These are phyloP conservation scores for Waltergamsia citrina DNA, from an alignment of 2,329 filamentous ascomycete species.

Conservation along the genomic window DNA sequence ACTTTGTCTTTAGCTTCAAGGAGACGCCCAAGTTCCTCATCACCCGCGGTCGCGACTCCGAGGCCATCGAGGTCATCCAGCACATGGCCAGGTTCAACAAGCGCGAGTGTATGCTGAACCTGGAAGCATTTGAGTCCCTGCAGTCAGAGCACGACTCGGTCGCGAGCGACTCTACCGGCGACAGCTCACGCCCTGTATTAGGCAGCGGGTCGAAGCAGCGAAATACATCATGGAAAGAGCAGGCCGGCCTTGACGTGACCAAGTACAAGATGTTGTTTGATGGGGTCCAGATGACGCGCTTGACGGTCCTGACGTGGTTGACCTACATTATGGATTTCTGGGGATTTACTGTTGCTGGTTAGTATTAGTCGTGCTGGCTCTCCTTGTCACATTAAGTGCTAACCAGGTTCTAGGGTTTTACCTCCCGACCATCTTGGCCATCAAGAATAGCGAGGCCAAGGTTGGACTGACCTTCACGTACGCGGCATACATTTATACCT, in stretches of 20 bases:
- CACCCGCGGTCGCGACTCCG: slow-evolving; percentile 29
- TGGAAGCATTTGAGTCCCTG: slow-evolving; percentile 22
- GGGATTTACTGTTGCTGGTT: slow-evolving; percentile 26
- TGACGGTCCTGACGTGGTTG: slow-evolving; percentile 24
- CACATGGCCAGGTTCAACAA: slow-evolving; percentile 31
- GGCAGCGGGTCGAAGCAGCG: slow-evolving; percentile 9
- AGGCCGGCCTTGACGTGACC: slow-evolving; percentile 8
- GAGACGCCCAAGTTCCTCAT: slow-evolving; percentile 38
- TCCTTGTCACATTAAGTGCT: too few relatives aligned
- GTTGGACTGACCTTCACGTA: slow-evolving; percentile 37
- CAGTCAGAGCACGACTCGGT: slow-evolving; percentile 12
- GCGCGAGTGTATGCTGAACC: slow-evolving; percentile 20
- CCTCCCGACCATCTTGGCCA: slow-evolving; percentile 37
- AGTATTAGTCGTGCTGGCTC: too few relatives aligned
- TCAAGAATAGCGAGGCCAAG: slow-evolving; percentile 36
- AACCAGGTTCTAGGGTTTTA: too few relatives aligned
- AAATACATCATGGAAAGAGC: slow-evolving; percentile 8
- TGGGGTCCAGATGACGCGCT: slow-evolving; percentile 19
- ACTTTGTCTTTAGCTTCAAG: slow-evolving; percentile 34
- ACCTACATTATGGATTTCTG: slow-evolving; percentile 28
- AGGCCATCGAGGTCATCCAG: slow-evolving; percentile 37
- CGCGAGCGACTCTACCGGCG: slow-evolving; percentile 7
- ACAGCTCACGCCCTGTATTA: slow-evolving; percentile 8
- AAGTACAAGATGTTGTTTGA: slow-evolving; percentile 23
- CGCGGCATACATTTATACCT: slow-evolving; percentile 43